These are phyloP conservation scores for Nakazawaea wyomingensis DNA, from an alignment of 805 yeast species.

Conservation along the genomic window DNA sequence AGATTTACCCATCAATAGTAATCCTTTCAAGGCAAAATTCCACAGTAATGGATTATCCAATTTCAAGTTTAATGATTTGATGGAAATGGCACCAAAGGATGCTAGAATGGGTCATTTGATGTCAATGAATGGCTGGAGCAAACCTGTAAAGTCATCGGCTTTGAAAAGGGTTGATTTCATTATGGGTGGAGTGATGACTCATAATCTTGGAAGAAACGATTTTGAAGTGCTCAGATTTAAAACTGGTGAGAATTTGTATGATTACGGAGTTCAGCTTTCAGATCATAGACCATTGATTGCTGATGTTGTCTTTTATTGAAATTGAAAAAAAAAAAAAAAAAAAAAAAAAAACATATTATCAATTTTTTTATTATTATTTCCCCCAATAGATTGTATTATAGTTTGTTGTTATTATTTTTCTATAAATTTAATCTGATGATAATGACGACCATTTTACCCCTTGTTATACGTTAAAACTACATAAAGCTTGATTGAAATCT, in stretches of 20 bases:
- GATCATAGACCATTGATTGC: slow-evolving; percentile 44
- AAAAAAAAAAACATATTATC: no score
- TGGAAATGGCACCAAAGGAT: slow-evolving; percentile 19
- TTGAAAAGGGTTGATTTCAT: slow-evolving; percentile 37
- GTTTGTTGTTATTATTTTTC: no score
- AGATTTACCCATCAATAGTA: slow-evolving; percentile 13
- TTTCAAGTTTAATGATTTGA: slow-evolving; percentile 26
- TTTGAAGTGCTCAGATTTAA: slow-evolving; percentile 24
- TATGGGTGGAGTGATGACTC: slow-evolving; percentile 20
- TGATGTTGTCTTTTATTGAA: slow-evolving; percentile 25
- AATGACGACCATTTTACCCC: no score
- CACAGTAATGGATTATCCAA: slow-evolving; percentile 12
- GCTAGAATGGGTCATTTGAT: slow-evolving; percentile 29
- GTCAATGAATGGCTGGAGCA: slow-evolving; percentile 37
- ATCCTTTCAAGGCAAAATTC: slow-evolving; percentile 21
- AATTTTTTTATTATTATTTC: no score
- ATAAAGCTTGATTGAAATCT: slow-evolving; percentile 39
- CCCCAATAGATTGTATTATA: no score
- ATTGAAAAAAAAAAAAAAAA: no score
- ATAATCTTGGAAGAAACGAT: slow-evolving; percentile 7
- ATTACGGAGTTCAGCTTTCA: slow-evolving; percentile 30
- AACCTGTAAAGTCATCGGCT: slow-evolving; percentile 15
- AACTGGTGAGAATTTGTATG: slow-evolving; percentile 32
- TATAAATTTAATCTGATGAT: no score
- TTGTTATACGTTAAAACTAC: slow-evolving; percentile 12